phyloP scores from a whole-genome alignment of 257 asterid species.

The Penstemon eatonii region DNA sequence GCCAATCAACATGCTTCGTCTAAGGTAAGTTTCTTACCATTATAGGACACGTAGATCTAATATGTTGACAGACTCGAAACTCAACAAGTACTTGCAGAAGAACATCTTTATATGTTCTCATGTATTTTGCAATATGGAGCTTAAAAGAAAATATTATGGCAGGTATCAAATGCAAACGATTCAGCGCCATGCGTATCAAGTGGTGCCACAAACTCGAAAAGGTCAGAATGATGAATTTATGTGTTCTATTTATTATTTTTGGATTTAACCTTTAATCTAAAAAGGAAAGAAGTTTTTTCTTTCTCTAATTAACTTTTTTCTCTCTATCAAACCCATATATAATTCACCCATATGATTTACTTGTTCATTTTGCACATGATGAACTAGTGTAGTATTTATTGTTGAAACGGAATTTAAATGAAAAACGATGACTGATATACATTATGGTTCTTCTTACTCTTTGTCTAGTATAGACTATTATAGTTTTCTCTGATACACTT shows the following conservation, averaged over 20 bases:
- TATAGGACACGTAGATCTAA: not conserved
- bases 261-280: no score
- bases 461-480: not conserved
- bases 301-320: no score
- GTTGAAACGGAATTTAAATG: no score
- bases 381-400: no score
- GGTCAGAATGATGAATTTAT: conserved; percentile 31
- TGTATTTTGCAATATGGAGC: conserved; percentile 17
- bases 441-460: no score
- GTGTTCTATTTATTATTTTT: not conserved
- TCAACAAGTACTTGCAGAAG: not conserved
- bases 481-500: not conserved
- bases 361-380: no score
- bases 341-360: no score
- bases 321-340: no score
- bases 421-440: no score
- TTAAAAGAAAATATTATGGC: conserved; percentile 23
- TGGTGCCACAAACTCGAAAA: conserved; percentile 32
- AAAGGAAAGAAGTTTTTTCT: no score
- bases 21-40: conserved; percentile 35
- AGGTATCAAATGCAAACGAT: conserved; percentile 30
- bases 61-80: conserved; percentile 1
- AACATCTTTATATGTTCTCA: not conserved
- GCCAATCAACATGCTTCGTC: conserved; percentile 55
- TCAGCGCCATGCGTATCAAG: conserved; percentile 25